These are phyloP conservation scores for Colletotrichum sp. DNA, from an alignment of 2,329 filamentous ascomycete species.

Conservation along the genomic window DNA sequence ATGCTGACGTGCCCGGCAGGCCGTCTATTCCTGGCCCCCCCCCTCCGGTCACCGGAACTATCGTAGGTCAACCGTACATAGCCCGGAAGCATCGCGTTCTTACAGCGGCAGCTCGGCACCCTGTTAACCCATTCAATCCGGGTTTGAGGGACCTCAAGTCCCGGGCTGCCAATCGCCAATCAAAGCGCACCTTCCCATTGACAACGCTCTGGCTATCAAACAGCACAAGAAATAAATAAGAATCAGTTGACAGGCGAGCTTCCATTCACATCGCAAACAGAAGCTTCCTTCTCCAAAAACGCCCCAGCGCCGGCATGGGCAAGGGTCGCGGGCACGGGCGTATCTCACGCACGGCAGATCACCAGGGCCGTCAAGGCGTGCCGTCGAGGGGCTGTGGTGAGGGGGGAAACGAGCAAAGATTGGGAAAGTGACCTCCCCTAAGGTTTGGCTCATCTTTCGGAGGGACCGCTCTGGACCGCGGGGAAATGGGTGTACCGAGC, in stretches of 20 bases:
- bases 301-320: neutral
- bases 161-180: neutral
- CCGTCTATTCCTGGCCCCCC: neutral
- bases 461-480: neutral
- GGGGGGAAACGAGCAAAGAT: neutral
- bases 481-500: neutral
- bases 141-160: neutral
- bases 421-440: neutral
- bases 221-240: neutral
- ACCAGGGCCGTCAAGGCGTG: neutral
- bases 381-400: neutral
- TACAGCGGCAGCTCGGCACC: neutral
- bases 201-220: neutral
- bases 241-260: neutral
- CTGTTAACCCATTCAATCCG: neutral
- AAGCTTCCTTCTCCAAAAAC: neutral
- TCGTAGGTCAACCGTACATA: neutral
- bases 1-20: neutral
- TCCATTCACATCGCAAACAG: neutral
- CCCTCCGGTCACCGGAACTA: neutral
- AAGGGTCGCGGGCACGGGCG: neutral
- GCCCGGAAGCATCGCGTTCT: neutral
- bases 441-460: neutral
- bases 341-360: neutral
- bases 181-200: neutral